Evolutionary conservation across 2,329 filamentous ascomycete species (phyloP).

Genomic region (Fusarium vanettenii): DNA sequence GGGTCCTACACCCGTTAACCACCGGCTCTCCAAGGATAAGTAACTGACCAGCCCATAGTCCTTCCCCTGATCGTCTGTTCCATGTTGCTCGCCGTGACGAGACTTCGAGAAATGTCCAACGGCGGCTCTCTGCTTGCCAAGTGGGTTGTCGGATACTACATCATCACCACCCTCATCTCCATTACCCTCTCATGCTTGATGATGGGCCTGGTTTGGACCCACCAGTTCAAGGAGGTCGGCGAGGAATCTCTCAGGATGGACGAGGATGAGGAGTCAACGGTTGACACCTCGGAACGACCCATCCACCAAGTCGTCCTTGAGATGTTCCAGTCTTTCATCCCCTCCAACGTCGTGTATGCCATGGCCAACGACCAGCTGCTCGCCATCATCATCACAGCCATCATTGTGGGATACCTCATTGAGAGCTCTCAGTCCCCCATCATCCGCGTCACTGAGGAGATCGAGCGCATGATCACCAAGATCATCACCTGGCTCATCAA

Average conservation of each 20-base stretch:
- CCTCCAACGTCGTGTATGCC: conserved; percentile 59
- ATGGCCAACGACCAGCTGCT: conserved; percentile 60
- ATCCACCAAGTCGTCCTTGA: conserved; percentile 58
- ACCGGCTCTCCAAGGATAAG: background rate
- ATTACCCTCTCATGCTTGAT: conserved; percentile 60
- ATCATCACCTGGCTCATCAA: conserved; percentile 62
- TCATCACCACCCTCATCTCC: conserved; percentile 61
- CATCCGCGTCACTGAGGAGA: conserved; percentile 57
- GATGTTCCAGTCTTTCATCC: conserved; percentile 62
- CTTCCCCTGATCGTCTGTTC: conserved; percentile 63
- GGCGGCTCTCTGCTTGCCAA: conserved; percentile 57
- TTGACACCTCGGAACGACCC: conserved; percentile 47
- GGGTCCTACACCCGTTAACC: background rate
- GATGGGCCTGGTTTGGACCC: conserved; percentile 59
- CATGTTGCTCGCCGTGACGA: conserved; percentile 63
- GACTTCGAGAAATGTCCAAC: conserved; percentile 58
- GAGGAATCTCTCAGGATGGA: conserved; percentile 45
- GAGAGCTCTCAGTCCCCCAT: conserved; percentile 51
- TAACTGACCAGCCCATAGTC: conserved; percentile 47
- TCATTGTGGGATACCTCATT: conserved; percentile 61
- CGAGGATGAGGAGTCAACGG: conserved; percentile 8
- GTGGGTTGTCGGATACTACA: conserved; percentile 63
- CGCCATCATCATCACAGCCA: conserved; percentile 58
- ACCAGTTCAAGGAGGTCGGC: conserved; percentile 54
- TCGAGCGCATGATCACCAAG: conserved; percentile 59